Conservation (phyloP, 2,329 filamentous ascomycete species). For the Arachnopeziza araneosa region DNA sequence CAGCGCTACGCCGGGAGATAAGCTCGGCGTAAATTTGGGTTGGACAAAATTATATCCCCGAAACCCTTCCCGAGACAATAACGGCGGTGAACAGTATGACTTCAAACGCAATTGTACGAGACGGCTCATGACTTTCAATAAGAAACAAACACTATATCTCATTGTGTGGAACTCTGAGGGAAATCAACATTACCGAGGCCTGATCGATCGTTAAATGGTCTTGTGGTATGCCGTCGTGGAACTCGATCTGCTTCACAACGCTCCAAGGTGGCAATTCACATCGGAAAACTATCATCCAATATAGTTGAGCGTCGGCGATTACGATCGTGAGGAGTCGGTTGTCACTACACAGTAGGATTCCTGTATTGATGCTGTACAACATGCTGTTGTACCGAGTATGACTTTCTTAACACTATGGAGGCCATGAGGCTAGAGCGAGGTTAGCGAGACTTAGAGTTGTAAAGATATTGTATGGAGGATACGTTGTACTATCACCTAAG, state of each 20-base stretch:
- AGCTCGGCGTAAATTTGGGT: not conserved
- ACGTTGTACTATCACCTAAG: slow-evolving; percentile 11
- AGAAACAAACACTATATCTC: not conserved
- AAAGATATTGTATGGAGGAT: not conserved
- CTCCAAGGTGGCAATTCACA: not conserved
- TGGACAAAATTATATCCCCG: not conserved
- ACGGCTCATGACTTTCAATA: not conserved
- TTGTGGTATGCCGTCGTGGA: slow-evolving; percentile 4
- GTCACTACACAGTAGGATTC: slow-evolving; percentile 8
- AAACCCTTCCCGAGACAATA: not conserved
- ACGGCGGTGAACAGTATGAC: not conserved
- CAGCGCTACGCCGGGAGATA: not conserved
- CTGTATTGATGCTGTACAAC: not conserved
- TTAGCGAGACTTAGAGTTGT: not conserved
- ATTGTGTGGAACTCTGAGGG: not conserved
- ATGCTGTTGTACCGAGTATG: not conserved
- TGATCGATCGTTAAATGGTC: not conserved
- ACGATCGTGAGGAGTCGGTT: not conserved
- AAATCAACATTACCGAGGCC: not conserved
- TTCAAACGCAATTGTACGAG: not conserved
- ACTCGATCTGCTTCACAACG: not conserved
- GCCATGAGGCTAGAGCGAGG: not conserved
- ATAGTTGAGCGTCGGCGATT: not conserved
- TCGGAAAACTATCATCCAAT: slow-evolving; percentile 3
- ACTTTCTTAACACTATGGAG: not conserved